Base-by-base conservation (phyloP, 495 filamentous ascomycete genomes). In the Paragyromitra xinjiangensis region DNA sequence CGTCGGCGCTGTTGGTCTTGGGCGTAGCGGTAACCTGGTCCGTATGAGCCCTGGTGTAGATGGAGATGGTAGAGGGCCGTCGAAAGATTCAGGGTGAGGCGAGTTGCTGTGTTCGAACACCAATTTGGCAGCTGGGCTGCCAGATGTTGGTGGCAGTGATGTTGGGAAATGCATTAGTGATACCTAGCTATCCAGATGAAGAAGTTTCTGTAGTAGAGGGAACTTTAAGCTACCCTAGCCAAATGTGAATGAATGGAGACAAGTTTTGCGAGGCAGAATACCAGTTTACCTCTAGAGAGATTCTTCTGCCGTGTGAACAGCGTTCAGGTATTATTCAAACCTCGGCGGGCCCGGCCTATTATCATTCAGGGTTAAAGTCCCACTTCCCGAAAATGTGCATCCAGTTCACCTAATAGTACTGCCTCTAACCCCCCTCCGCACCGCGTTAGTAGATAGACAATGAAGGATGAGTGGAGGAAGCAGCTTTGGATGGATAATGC, bases 141-240 rank as follows among this genome's bases (percentile, higher is more conserved):
- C 44, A 14, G 79, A 79, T 19, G 71, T 39, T 14, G 65, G 70
- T 44, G 79, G 78, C 7, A 82, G 58, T 22, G 79, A 70, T 0
- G 80, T 75, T 69, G 75, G 80, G 63, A 79, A 82, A 62, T 82
- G 79, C 75, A 82, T 78, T 6, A 42, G 26, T n/a, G 11, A 14
- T 37, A 22, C 39, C 44, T 40, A 51, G 16, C 42, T 16, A 37
- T 40, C 7, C 11, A 63, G n/a, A 51, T 51, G 55, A 6, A 22
- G 12, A 37, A 7, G 56, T n/a, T 48, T 37, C 67, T 37, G 40
- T 0, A 61, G 39, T 8, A n/a, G 34, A 34, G 9, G 7, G 22
- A 8, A 11, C 59, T 69, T 44, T 71, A 34, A 12, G n/a, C 5
- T 8, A 11, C 16, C 6, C n/a, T 19, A 11, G 26, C 8, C 6